These are phyloP conservation scores for Arctium minus DNA, from an alignment of 129 eudicot species.

Conservation along the genomic window DNA sequence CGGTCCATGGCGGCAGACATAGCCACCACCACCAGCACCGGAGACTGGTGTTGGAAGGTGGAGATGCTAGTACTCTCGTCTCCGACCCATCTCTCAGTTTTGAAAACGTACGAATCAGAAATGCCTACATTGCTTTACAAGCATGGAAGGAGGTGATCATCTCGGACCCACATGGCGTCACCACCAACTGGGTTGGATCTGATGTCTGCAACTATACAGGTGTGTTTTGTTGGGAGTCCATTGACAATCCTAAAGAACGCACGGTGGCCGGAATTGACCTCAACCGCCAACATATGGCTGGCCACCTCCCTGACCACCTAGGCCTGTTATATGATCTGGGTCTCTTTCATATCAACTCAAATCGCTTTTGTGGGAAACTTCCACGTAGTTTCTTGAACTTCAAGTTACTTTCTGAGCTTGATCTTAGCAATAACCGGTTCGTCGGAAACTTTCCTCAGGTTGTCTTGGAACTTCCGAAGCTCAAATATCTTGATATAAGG, in stretches of 20 bases:
- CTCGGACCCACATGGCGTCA: constrained; percentile 59
- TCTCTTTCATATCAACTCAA: constrained; percentile 65
- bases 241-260: constrained; percentile 35
- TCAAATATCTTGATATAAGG: constrained; percentile 60
- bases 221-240: constrained; percentile 51
- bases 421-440: constrained; percentile 74
- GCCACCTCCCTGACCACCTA: constrained; percentile 56
- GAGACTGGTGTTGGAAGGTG: constrained; percentile 10
- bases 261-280: constrained; percentile 70
- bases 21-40: neutral
- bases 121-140: constrained; percentile 65
- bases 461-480: constrained; percentile 42
- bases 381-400: constrained; percentile 51
- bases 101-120: constrained; percentile 47
- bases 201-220: constrained; percentile 74
- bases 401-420: constrained; percentile 58
- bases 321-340: constrained; percentile 54
- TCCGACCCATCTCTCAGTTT: constrained; percentile 41
- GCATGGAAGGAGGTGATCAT: constrained; percentile 66
- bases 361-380: constrained; percentile 70
- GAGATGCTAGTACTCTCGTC: constrained; percentile 14
- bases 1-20: neutral
- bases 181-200: constrained; percentile 56
- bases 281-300: constrained; percentile 72
- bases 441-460: constrained; percentile 58